Conservation (phyloP, 306 rosid species). For the Pterocarpus macrocarpus region DNA sequence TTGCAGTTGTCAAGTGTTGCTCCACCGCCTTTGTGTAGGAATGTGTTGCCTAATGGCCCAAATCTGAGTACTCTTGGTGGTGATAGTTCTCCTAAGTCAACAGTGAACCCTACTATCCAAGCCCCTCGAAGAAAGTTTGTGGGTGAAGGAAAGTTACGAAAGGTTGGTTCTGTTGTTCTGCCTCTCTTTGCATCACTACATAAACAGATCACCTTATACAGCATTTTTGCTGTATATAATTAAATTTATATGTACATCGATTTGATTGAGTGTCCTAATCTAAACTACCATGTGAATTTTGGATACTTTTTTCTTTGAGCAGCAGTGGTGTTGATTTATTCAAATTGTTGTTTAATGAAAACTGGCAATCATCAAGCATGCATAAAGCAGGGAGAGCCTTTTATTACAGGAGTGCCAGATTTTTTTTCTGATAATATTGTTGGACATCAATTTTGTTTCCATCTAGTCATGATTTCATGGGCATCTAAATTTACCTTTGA, state of each 20-base stretch:
- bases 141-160: constrained; percentile 95
- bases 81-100: constrained; percentile 85
- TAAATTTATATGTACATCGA: not conserved
- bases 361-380: too few species aligned
- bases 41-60: constrained; percentile 76
- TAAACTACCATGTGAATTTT: too few species aligned
- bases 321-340: too few species aligned
- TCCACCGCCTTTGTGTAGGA: constrained; percentile 92
- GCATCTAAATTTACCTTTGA: constrained; percentile 13
- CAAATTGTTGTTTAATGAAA: too few species aligned
- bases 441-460: too few species aligned
- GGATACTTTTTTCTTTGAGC: too few species aligned
- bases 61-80: constrained; percentile 61
- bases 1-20: constrained; percentile 85
- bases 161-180: constrained; percentile 60
- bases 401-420: too few species aligned
- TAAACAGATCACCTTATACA: not conserved
- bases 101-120: constrained; percentile 85
- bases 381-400: too few species aligned
- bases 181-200: constrained; percentile 35
- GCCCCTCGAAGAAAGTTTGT: constrained; percentile 95
- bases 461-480: too few species aligned
- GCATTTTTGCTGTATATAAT: not conserved
- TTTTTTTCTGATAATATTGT: too few species aligned
- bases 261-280: not conserved